Base-by-base conservation (phyloP, 768 basidiomycete genomes). In the Pilatotrama ljubarskyi region DNA sequence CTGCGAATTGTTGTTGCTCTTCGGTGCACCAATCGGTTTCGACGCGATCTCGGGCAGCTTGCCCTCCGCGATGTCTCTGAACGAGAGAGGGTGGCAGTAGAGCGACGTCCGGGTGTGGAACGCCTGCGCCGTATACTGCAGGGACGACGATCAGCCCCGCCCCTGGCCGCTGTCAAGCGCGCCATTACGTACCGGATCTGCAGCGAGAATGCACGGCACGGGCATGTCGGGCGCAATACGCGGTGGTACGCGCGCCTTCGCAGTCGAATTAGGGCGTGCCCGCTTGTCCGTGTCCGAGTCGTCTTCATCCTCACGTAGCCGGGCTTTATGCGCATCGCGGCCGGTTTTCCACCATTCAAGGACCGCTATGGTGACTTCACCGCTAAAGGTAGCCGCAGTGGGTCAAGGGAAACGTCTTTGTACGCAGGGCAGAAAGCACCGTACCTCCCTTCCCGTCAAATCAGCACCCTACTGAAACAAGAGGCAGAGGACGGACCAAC, bases 11-110 rank as follows among this genome's bases (percentile, higher is more conserved):
- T 55, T 52, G 49, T 56, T 48, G 47, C 51, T 44, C 53, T 55
- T 58, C 20, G 61, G 61, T 17, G 61, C 61, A 22, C 61, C 57
- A 11, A 63, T 35, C 7, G 61, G 61, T 41, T 55, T 63, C 13
- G 61, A 63, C 36, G 61, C 61, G 41, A 63, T 47, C 15, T 54
- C 59, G 0, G 86, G 87, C 24, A 88, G 66, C 20, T 72, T 63
- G 2, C 86, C 86, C 63, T 82, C 78, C 1, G 87, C 81, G 48
- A 91, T 78, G 38, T 86, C 84, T 40, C 75, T 73, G 72, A 90
- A 91, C 0, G 84, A 83, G 7, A 89, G 75, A 5, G 81, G 68
- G 22, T 84, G 77, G 55, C 87, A 88, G 18, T 78, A 72, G 15
- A 82, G 73, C 2, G 75, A 75, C 4, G 85, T 86, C 20, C 86